Percentiles rank a stretch among this genome's conserved stretches.
Evolutionary conservation across 1,284 basidiomycete species (phyloP).

Genomic region (Apiotrichum brassicae): DNA sequence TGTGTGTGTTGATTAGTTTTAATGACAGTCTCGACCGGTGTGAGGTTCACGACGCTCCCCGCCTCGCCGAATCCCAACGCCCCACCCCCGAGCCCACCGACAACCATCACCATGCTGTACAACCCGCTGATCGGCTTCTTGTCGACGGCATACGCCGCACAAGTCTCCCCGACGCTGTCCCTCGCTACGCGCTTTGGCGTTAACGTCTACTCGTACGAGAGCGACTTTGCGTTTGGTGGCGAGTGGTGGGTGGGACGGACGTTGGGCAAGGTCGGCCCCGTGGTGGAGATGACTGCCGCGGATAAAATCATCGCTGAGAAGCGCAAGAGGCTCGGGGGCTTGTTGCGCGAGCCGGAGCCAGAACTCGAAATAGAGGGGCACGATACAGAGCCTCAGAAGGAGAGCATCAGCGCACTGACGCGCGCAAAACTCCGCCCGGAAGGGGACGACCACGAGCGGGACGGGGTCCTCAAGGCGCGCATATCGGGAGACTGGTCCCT

Average conservation of each 20-base stretch:
- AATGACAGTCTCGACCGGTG: conserved; percentile 73
- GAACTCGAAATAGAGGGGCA: not conserved
- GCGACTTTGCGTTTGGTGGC: conserved; percentile 88
- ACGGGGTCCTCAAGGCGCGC: conserved; percentile 80
- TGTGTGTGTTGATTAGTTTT: not conserved
- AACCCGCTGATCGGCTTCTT: conserved; percentile 96
- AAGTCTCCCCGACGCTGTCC: conserved; percentile 77
- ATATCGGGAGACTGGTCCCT: conserved; percentile 82
- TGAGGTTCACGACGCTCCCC: conserved; percentile 65
- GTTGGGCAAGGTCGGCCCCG: conserved; percentile 4
- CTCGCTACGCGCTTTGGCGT: conserved; percentile 90
- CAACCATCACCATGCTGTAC: conserved; percentile 86
- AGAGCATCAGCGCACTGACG: not conserved
- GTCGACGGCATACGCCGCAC: conserved; percentile 82
- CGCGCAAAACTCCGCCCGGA: not conserved
- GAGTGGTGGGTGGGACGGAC: conserved; percentile 78
- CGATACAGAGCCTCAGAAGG: not conserved
- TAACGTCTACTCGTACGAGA: conserved; percentile 94
- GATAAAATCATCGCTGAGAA: conserved; percentile 6
- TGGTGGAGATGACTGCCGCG: conserved; percentile 12
- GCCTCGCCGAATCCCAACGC: conserved; percentile 42
- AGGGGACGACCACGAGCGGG: conserved; percentile 25
- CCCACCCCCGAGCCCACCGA: conserved; percentile 63
- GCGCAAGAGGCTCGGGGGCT: conserved; percentile 9
- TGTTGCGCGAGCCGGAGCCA: conserved; percentile 8